These are phyloP conservation scores for Microsporum ferrugineum DNA, from an alignment of 2,329 filamentous ascomycete genomes.

Conservation along the genomic window DNA sequence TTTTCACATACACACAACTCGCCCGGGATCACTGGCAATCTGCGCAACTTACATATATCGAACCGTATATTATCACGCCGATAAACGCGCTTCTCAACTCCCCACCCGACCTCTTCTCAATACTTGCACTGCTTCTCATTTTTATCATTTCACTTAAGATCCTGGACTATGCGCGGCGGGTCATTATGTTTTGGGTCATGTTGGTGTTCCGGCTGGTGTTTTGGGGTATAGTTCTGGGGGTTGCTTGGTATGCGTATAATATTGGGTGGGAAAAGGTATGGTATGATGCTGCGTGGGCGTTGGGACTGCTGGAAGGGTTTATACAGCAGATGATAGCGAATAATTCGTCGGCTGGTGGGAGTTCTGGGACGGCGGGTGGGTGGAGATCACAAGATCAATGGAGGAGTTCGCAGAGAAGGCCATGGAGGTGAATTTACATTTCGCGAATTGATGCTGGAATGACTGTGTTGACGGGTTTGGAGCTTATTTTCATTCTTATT, in stretches of 20 bases:
- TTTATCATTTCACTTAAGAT: constrained; percentile 55
- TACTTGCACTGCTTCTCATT: constrained; percentile 44
- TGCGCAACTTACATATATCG: constrained; percentile 22
- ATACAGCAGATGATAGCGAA: constrained; percentile 45
- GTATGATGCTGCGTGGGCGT: constrained; percentile 39
- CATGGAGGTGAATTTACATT: not conserved
- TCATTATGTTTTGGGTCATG: constrained; percentile 67
- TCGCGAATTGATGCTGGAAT: not conserved
- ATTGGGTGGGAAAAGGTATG: constrained; percentile 25
- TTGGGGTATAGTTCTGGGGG: constrained; percentile 48
- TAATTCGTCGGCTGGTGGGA: constrained; percentile 22
- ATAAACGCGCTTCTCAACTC: constrained; percentile 26
- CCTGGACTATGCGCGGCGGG: constrained; percentile 56
- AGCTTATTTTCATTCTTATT: not conserved
- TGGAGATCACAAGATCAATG: not conserved
- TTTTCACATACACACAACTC: constrained; percentile 21
- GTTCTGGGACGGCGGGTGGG: not conserved
- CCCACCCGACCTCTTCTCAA: constrained; percentile 27
- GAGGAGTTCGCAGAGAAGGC: not conserved
- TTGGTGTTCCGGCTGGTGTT: constrained; percentile 52
- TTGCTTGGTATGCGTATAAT: constrained; percentile 45
- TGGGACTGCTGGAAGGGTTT: constrained; percentile 55
- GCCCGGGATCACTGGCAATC: not conserved
- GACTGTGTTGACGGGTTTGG: not conserved
- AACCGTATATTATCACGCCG: constrained; percentile 39